Base-by-base conservation (phyloP, 2,329 filamentous ascomycete genomes). In the Penicillium thymicola region DNA sequence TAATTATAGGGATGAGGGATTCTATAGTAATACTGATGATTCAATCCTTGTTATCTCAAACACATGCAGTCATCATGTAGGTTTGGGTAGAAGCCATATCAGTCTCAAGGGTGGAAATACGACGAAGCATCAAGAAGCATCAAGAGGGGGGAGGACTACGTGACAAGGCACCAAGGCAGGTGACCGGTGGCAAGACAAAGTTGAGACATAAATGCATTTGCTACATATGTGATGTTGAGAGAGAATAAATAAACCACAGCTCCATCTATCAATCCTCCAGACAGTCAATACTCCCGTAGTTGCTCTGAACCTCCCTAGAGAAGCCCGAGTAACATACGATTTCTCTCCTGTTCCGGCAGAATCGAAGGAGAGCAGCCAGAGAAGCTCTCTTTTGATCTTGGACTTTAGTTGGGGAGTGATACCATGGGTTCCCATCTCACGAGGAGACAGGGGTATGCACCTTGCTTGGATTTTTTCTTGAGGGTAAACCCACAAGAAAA, bases 181-280 rank as follows among this genome's bases (percentile, higher is more conserved):
- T 21, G 34, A 7, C 5, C 14, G 14, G 1, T 10, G 23, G 8
- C 13, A 49, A 13, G 9, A 9, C 5, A 42, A 42, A 41, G 13
- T 18, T 9, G 13, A 42, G 27, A 25, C 5, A 51, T 13, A 10
- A 14, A 11, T 50, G 9, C 4, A 51, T 43, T 42, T 10, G 18
- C 25, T 32, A 43, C 8, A 28, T 13, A 14, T 13, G 27, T 4
- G 14, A 51, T 55, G 46, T 55, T 38, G 52, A 55, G 46, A 27
- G 46, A 42, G 38, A 54, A 51, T 41, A 54, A 57, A 57, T 53
- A 54, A 57, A 57, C 54, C 43, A 38, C 54, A 54, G 18, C 43
- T 54, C 54, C 54, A 57, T 38, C 13, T 36, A 28, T 37, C 36
- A 27, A 37, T 23, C 18, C 25, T 25, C 9, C 51, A 54, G 25